phyloP scores from a whole-genome alignment of 2,329 filamentous ascomycete genomes.

The Aspergillus awamori region DNA sequence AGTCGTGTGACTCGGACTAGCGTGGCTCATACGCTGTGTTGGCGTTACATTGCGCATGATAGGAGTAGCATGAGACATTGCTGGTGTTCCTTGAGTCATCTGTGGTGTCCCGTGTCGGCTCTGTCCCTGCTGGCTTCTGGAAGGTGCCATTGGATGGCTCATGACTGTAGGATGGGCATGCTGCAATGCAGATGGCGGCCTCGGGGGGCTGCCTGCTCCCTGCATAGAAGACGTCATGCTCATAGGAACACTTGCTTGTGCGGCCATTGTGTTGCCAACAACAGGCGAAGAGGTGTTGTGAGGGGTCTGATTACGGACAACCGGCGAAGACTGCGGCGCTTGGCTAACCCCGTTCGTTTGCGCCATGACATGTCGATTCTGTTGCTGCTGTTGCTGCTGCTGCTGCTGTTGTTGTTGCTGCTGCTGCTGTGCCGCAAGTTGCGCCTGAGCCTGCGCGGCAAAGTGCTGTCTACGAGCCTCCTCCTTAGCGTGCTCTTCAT shows the following conservation, averaged over 20 bases:
- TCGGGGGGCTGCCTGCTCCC: constrained; percentile 50
- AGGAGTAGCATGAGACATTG: constrained; percentile 51
- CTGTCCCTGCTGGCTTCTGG: constrained; percentile 49
- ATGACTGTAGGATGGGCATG: constrained; percentile 51
- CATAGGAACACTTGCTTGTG: constrained; percentile 49
- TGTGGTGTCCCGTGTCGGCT: constrained; percentile 53
- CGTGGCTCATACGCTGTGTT: constrained; percentile 50
- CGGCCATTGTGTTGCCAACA: constrained; percentile 42
- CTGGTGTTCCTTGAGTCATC: constrained; percentile 50
- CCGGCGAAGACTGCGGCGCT: constrained; percentile 50
- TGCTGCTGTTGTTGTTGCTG: constrained; percentile 39
- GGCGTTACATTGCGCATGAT: constrained; percentile 52
- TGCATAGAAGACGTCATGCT: constrained; percentile 48
- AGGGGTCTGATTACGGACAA: constrained; percentile 52
- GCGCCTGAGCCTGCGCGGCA: constrained; percentile 50
- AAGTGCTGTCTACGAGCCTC: constrained; percentile 44
- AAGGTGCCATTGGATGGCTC: constrained; percentile 49
- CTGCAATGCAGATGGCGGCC: constrained; percentile 50
- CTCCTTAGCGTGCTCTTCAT: constrained; percentile 48
- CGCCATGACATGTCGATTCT: constrained; percentile 56
- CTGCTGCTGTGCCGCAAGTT: constrained; percentile 43
- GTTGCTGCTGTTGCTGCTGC: constrained; percentile 20
- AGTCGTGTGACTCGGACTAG: constrained; percentile 47
- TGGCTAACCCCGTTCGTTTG: constrained; percentile 47
- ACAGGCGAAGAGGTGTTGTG: constrained; percentile 50